Evolutionary conservation across 257 asterid genomes (phyloP), one percentile per base, ranked within the genome.

Genomic region (Nicotiana noctiflora): DNA sequence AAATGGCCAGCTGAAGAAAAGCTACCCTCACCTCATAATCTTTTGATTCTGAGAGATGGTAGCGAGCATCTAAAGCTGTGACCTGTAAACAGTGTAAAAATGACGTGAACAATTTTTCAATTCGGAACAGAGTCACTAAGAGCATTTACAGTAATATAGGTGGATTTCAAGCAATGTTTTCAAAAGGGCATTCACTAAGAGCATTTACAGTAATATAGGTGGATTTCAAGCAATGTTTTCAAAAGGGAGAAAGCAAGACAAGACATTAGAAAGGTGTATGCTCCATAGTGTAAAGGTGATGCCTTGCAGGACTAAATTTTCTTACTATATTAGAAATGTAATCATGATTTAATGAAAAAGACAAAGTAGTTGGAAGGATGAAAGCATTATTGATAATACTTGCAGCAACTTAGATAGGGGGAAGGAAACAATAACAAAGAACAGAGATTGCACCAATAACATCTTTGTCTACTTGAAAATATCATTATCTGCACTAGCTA

Each of bases 31-130:
- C 53, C 21, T 76, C 66, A 23, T 76, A 76, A 32, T 76, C 23
- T 76, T 55, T 76, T 13, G 80, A 76, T 8, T 76, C 80, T 76
- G 80, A 76, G 11, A 76, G 66, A 55, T 34, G 52, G 18, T 52
- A 76, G 14, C 27, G 67, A 76, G 67, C 80, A 85, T 92, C 97
- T 80, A 95, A 86, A 57, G 96, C 97, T 70, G 83, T 82, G 23
- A 94, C 90, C 99, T 95, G 94, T 21, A 74, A 74, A 74, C 51
- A 14, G 23, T 13, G 25, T 18, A 23, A 0, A 40, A 49, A 46
- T 72, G 44, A 49, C 37, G 21, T 68, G 32, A 68, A 40, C 59
- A 21, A 23, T 8, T 74, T 74, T 49, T 59, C 78, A 49, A 23
- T 61, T 21, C 6, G 25, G 5, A 8, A 19, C 64, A 56, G 13